Conservation (phyloP, 768 basidiomycete species). For the Panaeolus cyanescens region DNA sequence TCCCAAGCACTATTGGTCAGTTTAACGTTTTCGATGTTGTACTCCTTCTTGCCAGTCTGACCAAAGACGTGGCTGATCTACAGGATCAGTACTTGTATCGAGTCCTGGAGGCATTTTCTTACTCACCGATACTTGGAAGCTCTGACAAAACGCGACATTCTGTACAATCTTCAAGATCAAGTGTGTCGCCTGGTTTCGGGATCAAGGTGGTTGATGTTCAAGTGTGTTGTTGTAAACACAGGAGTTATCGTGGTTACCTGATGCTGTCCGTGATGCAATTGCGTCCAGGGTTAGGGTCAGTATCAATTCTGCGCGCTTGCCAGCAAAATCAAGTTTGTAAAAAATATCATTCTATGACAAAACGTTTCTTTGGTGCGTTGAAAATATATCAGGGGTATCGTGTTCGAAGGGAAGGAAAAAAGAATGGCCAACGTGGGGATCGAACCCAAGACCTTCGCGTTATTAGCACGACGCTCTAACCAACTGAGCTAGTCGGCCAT, state of each 20-base stretch:
- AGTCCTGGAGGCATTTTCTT: neutral
- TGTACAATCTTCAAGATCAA: neutral
- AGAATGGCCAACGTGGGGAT: slow-evolving; percentile 67
- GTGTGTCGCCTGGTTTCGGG: neutral
- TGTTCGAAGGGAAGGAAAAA: neutral
- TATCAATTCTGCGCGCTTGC: neutral
- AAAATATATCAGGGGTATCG: no score
- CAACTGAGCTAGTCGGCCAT: slow-evolving; percentile 89
- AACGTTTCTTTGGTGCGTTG: neutral
- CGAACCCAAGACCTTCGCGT: slow-evolving; percentile 79
- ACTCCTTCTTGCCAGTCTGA: slow-evolving; percentile 83
- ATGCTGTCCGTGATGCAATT: neutral
- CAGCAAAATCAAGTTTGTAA: neutral
- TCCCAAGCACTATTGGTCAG: slow-evolving; percentile 93
- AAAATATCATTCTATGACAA: neutral
- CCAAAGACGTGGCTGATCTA: slow-evolving; percentile 85
- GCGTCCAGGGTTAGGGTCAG: neutral
- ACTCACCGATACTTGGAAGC: slow-evolving; percentile 84
- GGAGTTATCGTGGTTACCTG: slow-evolving; percentile 1
- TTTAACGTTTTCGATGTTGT: slow-evolving; percentile 80
- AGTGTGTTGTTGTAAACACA: neutral
- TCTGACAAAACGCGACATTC: slow-evolving; percentile 88
- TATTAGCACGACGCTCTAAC: slow-evolving; percentile 93
- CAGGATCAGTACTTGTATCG: slow-evolving; percentile 7
- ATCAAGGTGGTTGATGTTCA: slow-evolving; percentile 1